A percentile compares a stretch with the other conserved stretches of the same genome.
These are phyloP conservation scores for Diaporthe sp. DNA, from an alignment of 2,329 filamentous ascomycete species.

Conservation along the genomic window DNA sequence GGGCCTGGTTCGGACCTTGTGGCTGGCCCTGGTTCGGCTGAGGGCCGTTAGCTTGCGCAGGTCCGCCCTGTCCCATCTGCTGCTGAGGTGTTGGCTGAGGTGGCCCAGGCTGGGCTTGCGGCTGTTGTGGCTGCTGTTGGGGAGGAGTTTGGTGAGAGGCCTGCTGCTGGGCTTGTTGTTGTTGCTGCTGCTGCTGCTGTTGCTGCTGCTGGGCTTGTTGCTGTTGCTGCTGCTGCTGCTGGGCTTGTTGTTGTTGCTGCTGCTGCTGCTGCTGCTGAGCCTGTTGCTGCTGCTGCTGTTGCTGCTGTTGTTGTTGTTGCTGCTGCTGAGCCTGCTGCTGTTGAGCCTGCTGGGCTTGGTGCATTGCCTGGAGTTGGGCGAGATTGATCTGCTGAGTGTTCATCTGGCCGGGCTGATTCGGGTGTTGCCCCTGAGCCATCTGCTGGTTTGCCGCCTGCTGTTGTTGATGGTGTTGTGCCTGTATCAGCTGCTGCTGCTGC, in stretches of 20 bases:
- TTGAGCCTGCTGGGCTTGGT: constrained; percentile 48
- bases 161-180: constrained; percentile 45
- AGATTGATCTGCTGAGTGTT: constrained; percentile 58
- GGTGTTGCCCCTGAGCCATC: constrained; percentile 59
- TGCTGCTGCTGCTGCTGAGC: constrained; percentile 51
- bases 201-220: constrained; percentile 49
- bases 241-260: constrained; percentile 62
- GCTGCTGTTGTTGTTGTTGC: constrained; percentile 53
- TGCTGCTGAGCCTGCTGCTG: constrained; percentile 50
- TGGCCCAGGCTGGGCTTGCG: constrained; percentile 45
- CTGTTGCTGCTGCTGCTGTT: constrained; percentile 62
- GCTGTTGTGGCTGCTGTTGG: constrained; percentile 47
- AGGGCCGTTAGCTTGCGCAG: constrained; percentile 50
- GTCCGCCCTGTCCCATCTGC: constrained; percentile 50
- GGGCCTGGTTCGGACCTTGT: constrained; percentile 51
- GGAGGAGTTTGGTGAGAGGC: constrained; percentile 39
- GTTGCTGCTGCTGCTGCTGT: constrained; percentile 41
- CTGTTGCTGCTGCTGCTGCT: constrained; percentile 57
- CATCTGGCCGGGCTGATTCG: constrained; percentile 64
- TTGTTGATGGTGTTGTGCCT: constrained; percentile 57
- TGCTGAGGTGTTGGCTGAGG: constrained; percentile 49
- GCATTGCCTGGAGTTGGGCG: constrained; percentile 55
- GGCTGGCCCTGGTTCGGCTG: constrained; percentile 55
- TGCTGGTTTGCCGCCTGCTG: constrained; percentile 57
- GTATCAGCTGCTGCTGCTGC: constrained; percentile 60